phyloP scores from a whole-genome alignment of 2,329 filamentous ascomycete species.

The Fusarium penzigii region DNA sequence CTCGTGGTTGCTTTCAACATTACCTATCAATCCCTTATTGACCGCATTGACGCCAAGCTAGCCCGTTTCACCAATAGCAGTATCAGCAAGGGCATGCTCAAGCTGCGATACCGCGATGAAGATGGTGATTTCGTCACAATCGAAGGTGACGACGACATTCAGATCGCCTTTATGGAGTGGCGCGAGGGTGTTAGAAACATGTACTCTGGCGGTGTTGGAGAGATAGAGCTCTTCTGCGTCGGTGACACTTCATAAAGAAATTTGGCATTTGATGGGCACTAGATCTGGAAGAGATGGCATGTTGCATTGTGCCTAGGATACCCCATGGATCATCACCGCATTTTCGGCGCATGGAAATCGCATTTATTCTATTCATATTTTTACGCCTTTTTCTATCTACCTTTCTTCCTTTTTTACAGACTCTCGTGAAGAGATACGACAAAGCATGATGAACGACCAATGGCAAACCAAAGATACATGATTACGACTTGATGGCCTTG shows the following conservation, averaged over 20 bases:
- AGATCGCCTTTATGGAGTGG: conserved; percentile 95
- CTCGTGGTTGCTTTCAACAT: conserved; percentile 97
- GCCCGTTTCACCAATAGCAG: conserved; percentile 82
- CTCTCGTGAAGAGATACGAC: not conserved
- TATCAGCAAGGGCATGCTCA: conserved; percentile 79
- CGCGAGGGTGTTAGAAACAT: conserved; percentile 64
- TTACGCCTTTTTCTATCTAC: not conserved
- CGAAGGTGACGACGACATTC: conserved; percentile 93
- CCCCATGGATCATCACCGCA: not conserved
- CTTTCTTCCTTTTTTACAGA: not conserved
- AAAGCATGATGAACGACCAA: not conserved
- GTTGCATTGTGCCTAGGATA: not conserved
- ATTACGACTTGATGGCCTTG: not conserved
- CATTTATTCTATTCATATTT: not conserved
- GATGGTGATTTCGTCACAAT: conserved; percentile 94
- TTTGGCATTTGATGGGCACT: not conserved
- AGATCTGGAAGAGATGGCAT: not conserved
- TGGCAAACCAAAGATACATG: not conserved
- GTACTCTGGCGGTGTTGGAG: conserved; percentile 72
- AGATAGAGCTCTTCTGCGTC: conserved; percentile 85
- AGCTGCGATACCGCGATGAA: conserved; percentile 87
- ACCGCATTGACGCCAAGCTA: conserved; percentile 94
- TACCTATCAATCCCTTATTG: conserved; percentile 87
- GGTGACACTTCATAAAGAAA: conserved; percentile 43
- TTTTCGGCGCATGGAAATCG: not conserved